A percentile compares a stretch with the other conserved stretches of the same genome.
phyloP scores from a whole-genome alignment of 164 flowering plant genomes.

The Nymphaea thermarum region DNA sequence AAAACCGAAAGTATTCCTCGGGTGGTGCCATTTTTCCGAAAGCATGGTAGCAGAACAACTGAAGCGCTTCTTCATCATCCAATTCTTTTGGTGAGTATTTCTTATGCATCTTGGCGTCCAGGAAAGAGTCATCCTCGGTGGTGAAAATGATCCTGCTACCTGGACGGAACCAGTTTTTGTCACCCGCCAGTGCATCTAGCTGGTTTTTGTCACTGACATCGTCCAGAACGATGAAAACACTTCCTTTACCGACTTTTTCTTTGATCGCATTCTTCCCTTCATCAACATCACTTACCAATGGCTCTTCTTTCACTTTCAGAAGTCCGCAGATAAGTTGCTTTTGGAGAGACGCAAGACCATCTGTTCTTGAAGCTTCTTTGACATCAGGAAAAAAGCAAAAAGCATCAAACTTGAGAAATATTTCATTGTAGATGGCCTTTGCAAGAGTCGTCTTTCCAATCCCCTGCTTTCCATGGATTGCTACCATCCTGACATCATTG shows the following conservation, averaged over 20 bases:
- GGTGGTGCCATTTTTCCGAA: neutral
- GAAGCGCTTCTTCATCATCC: neutral
- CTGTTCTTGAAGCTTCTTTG: neutral
- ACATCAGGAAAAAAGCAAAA: neutral
- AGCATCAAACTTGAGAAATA: neutral
- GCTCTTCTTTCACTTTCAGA: neutral
- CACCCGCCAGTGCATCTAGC: neutral
- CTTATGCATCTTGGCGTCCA: neutral
- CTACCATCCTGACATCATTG: neutral
- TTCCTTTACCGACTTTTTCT: neutral
- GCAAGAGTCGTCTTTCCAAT: slow-evolving; percentile 2
- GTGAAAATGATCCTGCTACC: neutral
- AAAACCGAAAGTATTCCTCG: neutral
- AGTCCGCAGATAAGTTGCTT: neutral
- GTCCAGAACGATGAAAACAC: neutral
- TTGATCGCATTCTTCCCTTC: neutral
- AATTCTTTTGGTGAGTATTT: neutral
- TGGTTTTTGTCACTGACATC: neutral
- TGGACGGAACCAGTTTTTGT: neutral
- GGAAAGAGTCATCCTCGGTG: neutral
- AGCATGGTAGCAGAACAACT: neutral
- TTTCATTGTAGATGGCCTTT: neutral
- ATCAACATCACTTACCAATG: neutral
- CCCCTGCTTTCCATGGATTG: neutral
- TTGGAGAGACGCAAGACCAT: neutral